Conservation (phyloP, 805 yeast species). For the Hanseniaspora valbyensis region DNA sequence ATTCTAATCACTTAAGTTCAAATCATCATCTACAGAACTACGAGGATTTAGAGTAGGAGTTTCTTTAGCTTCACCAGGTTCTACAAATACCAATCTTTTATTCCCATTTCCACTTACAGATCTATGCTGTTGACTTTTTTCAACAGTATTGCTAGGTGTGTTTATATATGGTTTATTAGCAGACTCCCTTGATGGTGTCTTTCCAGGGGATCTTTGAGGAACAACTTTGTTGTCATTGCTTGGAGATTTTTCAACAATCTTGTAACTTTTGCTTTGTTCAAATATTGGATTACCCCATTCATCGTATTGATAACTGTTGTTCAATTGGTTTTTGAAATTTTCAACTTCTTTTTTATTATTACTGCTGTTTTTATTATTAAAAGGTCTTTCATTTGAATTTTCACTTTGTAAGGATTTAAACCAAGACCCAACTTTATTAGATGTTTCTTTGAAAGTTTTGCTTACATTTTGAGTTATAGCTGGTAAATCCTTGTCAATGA, state of each 20-base stretch:
- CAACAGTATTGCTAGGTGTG: not conserved
- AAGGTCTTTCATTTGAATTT: slow-evolving; percentile 18
- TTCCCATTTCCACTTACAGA: slow-evolving; percentile 13
- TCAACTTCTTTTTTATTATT: not conserved
- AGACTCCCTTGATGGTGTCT: slow-evolving; percentile 3
- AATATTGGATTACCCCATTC: slow-evolving; percentile 14
- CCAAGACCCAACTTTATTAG: slow-evolving; percentile 67
- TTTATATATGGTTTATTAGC: slow-evolving; percentile 7
- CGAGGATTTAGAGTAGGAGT: not conserved
- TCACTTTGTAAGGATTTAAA: slow-evolving; percentile 46
- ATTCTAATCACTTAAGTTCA: slow-evolving; percentile 15
- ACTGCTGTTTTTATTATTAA: not conserved
- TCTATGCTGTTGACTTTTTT: slow-evolving; percentile 7
- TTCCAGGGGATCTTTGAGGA: slow-evolving; percentile 1
- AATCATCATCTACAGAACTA: slow-evolving; percentile 10
- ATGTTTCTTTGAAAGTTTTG: slow-evolving; percentile 73
- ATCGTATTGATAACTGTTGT: slow-evolving; percentile 4
- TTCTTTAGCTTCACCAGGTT: slow-evolving; percentile 3
- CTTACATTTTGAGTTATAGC: slow-evolving; percentile 56
- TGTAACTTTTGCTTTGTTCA: slow-evolving; percentile 8
- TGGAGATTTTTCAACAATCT: slow-evolving; percentile 14
- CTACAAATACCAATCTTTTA: slow-evolving; percentile 15
- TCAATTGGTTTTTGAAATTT: not conserved
- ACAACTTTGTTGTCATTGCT: slow-evolving; percentile 2
- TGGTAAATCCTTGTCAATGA: slow-evolving; percentile 44